These are phyloP conservation scores for Saccharum officinarum DNA, from an alignment of 176 grass and related monocot species.

Conservation along the genomic window DNA sequence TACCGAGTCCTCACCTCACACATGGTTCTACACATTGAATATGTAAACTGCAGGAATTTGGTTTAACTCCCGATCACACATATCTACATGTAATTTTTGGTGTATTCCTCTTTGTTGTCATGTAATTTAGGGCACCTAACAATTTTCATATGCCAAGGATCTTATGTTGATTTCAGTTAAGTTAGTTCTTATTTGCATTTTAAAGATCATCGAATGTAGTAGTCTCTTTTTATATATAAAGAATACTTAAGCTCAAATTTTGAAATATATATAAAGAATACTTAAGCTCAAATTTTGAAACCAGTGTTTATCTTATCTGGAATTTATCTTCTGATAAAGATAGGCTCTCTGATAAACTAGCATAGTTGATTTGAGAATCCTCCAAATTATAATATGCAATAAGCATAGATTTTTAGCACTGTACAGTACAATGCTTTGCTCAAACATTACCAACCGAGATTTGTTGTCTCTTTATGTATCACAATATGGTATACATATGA, in stretches of 20 bases:
- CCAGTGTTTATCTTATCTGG: neutral
- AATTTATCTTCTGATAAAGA: slow-evolving; percentile 3
- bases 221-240: neutral
- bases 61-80: neutral
- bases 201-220: slow-evolving; percentile 3
- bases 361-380: neutral
- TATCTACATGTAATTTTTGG: neutral
- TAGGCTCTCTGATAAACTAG: neutral
- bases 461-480: too few relatives aligned
- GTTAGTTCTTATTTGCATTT: slow-evolving; percentile 10
- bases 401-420: too few relatives aligned
- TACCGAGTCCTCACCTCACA: neutral
- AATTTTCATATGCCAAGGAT: slow-evolving; percentile 14
- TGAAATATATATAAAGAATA: neutral
- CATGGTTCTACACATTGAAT: neutral
- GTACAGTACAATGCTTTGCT: too few relatives aligned
- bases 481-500: too few relatives aligned
- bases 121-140: slow-evolving; percentile 5
- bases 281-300: neutral
- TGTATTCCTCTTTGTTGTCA: neutral
- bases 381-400: neutral
- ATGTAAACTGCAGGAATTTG: neutral
- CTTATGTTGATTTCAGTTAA: slow-evolving; percentile 24
- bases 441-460: too few relatives aligned
- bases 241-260: neutral